Evolutionary conservation across 2,329 filamentous ascomycete genomes (phyloP).

Genomic region (Didymella lethalis): DNA sequence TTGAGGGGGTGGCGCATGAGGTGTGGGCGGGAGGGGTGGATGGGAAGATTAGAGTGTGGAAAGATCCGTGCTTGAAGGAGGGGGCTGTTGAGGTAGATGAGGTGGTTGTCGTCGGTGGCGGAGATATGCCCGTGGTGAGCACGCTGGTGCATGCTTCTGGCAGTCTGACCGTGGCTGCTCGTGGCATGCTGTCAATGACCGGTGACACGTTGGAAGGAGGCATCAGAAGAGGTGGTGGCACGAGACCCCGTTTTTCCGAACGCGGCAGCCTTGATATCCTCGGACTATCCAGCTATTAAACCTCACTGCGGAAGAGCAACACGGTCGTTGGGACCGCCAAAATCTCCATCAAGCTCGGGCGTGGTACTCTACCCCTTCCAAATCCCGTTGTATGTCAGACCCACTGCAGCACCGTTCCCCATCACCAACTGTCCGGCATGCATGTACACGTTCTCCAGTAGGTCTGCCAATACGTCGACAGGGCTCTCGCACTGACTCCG

Average conservation of each 20-base stretch:
- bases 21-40: conserved; percentile 68
- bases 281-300: conserved; percentile 23
- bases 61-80: conserved; percentile 39
- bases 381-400: background rate
- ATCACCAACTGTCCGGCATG: background rate
- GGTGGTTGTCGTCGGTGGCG: conserved; percentile 29
- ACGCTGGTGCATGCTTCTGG: conserved; percentile 39
- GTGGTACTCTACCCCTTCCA: background rate
- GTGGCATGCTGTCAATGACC: conserved; percentile 26
- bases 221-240: conserved; percentile 23
- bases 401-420: background rate
- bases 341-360: background rate
- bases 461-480: conserved; percentile 6
- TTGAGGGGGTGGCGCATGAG: conserved; percentile 52
- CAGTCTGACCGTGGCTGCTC: conserved; percentile 34
- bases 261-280: conserved; percentile 40
- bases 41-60: conserved; percentile 58
- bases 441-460: conserved; percentile 3
- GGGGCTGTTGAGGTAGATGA: conserved; percentile 51
- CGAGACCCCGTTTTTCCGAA: conserved; percentile 27
- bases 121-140: conserved; percentile 29
- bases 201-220: conserved; percentile 2
- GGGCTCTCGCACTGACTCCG: background rate
- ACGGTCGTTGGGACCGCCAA: no score
- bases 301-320: no score